A percentile compares a stretch with the other conserved stretches of the same genome.
These are phyloP conservation scores for Kalmanozyma brasiliensis DNA, from an alignment of 1,284 basidiomycete genomes.

Conservation along the genomic window DNA sequence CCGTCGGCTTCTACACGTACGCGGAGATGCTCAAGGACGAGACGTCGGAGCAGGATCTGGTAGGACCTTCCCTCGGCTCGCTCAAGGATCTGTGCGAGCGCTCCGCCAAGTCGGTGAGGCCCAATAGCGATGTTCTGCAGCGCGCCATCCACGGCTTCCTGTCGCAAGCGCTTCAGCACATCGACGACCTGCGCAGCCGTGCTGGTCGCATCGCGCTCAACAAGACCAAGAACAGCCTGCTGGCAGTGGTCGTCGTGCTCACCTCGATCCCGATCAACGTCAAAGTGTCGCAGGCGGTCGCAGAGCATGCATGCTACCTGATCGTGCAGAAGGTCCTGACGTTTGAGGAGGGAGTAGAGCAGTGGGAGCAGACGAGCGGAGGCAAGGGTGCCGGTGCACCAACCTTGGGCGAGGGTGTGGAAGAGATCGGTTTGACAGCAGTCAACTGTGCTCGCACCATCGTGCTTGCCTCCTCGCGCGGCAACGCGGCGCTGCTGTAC, in stretches of 20 bases:
- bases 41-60: conserved; percentile 52
- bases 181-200: conserved; percentile 80
- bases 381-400: conserved; percentile 66
- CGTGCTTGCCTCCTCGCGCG: conserved; percentile 71
- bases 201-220: conserved; percentile 79
- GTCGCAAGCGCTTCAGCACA: conserved; percentile 82
- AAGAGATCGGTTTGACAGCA: conserved; percentile 80
- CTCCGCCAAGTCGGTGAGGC: conserved; percentile 57
- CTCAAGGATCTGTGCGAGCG: conserved; percentile 59
- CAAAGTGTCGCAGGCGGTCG: conserved; percentile 78
- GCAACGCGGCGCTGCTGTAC: conserved; percentile 77
- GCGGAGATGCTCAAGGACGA: conserved; percentile 72
- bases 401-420: conserved; percentile 21
- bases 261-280: conserved; percentile 79
- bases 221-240: conserved; percentile 90
- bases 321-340: conserved; percentile 79
- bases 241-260: conserved; percentile 85
- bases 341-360: conserved; percentile 73
- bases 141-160: conserved; percentile 82
- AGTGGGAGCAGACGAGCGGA: conserved; percentile 23
- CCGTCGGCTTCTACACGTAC: conserved; percentile 83
- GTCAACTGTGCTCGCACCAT: conserved; percentile 85
- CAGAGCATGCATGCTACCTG: conserved; percentile 86
- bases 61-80: conserved; percentile 52
- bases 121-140: conserved; percentile 67